These are phyloP conservation scores for Saccharomyces cerevisiae DNA, from an alignment of 805 yeast species.

Conservation along the genomic window DNA sequence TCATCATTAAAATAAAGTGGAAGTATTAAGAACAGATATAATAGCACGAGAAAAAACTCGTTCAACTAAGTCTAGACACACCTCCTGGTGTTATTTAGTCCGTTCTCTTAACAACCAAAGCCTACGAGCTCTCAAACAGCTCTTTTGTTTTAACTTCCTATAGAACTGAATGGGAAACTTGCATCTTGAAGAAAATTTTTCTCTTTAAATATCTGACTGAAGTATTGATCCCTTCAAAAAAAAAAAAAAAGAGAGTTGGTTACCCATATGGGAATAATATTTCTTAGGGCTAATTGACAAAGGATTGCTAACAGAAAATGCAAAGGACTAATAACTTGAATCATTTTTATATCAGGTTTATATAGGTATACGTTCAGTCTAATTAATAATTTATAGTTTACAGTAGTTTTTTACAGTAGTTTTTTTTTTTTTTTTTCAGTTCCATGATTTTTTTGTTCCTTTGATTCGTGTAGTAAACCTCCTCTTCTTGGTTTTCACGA, in stretches of 20 bases:
- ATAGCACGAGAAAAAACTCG: not conserved
- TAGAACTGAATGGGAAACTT: no score
- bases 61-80: not conserved
- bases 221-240: not conserved
- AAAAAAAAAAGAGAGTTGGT: not conserved
- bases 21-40: not conserved
- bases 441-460: not conserved
- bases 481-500: not conserved
- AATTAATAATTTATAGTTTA: not conserved
- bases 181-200: not conserved
- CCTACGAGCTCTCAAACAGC: not conserved
- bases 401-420: not conserved
- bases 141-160: no score
- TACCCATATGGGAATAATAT: not conserved
- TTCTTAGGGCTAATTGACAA: not conserved
- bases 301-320: not conserved
- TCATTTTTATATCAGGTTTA: not conserved
- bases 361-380: not conserved
- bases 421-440: no score
- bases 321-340: not conserved
- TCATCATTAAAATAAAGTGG: conserved; percentile 22
- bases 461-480: not conserved
- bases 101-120: not conserved
- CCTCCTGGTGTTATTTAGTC: not conserved
- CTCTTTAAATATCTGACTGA: not conserved